Conservation (phyloP, 805 yeast species). For the Metschnikowia aberdeeniae region DNA sequence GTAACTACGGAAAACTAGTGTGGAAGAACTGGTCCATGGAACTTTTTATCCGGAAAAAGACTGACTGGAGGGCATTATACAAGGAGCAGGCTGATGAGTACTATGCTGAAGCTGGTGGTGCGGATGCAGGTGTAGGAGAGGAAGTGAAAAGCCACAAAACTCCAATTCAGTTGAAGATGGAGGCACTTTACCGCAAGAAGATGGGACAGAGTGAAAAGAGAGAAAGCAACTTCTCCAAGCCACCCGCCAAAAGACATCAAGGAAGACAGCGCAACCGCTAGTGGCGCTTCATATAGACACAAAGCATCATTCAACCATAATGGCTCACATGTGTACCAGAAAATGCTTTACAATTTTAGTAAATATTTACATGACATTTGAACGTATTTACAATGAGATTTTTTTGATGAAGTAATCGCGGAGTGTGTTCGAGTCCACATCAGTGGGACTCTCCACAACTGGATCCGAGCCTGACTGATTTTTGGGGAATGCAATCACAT, state of each 20-base stretch:
- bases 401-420: slow-evolving; percentile 47
- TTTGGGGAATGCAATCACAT: slow-evolving; percentile 95
- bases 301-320: neutral
- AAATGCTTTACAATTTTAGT: neutral
- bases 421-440: slow-evolving; percentile 49
- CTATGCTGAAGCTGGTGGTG: slow-evolving; percentile 20
- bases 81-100: slow-evolving; percentile 42
- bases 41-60: slow-evolving; percentile 62
- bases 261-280: slow-evolving; percentile 13
- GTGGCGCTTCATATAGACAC: neutral
- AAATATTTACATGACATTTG: neutral
- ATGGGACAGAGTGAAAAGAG: slow-evolving; percentile 28
- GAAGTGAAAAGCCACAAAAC: slow-evolving; percentile 22
- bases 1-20: slow-evolving; percentile 82
- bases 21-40: slow-evolving; percentile 97
- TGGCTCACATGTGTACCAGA: neutral
- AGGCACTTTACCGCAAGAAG: slow-evolving; percentile 30
- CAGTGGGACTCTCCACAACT: slow-evolving; percentile 82
- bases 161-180: slow-evolving; percentile 42
- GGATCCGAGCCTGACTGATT: slow-evolving; percentile 84
- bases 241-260: slow-evolving; percentile 7
- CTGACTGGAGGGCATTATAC: slow-evolving; percentile 74
- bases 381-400: neutral
- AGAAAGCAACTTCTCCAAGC: slow-evolving; percentile 16
- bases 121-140: slow-evolving; percentile 11